These are phyloP conservation scores for Mesembryanthemum crystallinum DNA, from an alignment of 148 eudicot genomes.

Conservation along the genomic window DNA sequence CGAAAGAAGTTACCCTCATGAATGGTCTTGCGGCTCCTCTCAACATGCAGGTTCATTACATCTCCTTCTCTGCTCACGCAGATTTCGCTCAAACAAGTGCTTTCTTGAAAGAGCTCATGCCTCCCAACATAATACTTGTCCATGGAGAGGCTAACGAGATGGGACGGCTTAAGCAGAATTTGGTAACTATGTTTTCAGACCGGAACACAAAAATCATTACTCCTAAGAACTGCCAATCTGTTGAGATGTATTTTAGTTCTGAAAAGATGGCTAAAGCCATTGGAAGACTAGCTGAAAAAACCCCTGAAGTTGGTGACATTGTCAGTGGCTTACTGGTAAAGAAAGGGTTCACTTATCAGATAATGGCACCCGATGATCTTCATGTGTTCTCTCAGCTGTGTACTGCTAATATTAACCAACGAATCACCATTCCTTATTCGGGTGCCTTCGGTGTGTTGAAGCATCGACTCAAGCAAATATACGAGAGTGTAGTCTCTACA, in stretches of 20 bases:
- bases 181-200: conserved; percentile 61
- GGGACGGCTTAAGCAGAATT: conserved; percentile 89
- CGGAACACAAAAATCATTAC: conserved; percentile 65
- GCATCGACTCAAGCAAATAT: conserved; percentile 77
- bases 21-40: conserved; percentile 80
- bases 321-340: conserved; percentile 83
- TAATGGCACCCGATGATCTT: conserved; percentile 88
- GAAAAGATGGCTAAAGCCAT: conserved; percentile 88
- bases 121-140: conserved; percentile 85
- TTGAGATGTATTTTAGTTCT: conserved; percentile 80
- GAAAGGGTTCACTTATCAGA: conserved; percentile 94
- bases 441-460: conserved; percentile 84
- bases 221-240: conserved; percentile 88
- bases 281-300: conserved; percentile 78
- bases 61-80: conserved; percentile 95
- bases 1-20: conserved; percentile 87
- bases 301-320: conserved; percentile 64
- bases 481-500: conserved; percentile 67
- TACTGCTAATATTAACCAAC: conserved; percentile 71
- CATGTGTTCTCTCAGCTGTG: conserved; percentile 86
- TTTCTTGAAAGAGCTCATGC: conserved; percentile 86
- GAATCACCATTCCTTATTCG: conserved; percentile 79
- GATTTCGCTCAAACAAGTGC: conserved; percentile 80
- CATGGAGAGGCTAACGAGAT: conserved; percentile 94
- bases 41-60: conserved; percentile 84